Evolutionary conservation across 1,284 basidiomycete genomes (phyloP).

Genomic region (Puccinia novopanici): DNA sequence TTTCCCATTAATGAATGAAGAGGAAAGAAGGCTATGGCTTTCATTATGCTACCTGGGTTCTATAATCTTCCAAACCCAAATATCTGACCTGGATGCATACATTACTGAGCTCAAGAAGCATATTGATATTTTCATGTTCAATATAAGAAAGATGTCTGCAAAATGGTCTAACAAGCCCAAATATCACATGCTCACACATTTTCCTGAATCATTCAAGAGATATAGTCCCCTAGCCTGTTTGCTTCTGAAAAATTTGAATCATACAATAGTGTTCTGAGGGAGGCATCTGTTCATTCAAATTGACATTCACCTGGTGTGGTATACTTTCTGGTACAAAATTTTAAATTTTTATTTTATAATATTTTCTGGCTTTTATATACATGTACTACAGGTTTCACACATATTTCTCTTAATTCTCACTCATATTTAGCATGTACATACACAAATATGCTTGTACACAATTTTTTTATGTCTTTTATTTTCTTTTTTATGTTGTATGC

Average conservation of each 20-base stretch:
- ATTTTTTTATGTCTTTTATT: too few species aligned
- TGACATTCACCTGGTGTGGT: too few species aligned
- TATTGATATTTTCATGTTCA: not conserved
- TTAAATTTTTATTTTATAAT: too few species aligned
- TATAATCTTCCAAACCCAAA: not conserved
- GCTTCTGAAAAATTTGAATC: not conserved
- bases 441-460: too few species aligned
- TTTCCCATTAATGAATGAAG: not conserved
- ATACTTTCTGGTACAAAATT: too few species aligned
- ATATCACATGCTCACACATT: constrained; percentile 18
- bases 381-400: too few species aligned
- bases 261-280: too few species aligned
- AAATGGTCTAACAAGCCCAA: constrained; percentile 12
- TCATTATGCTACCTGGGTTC: not conserved
- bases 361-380: too few species aligned
- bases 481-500: too few species aligned
- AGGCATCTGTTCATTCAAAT: too few species aligned
- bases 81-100: not conserved
- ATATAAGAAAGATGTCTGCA: not conserved
- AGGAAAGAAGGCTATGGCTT: not conserved
- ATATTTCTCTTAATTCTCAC: too few species aligned
- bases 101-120: not conserved
- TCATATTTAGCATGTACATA: too few species aligned
- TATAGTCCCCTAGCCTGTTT: not conserved
- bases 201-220: not conserved